These are phyloP conservation scores for Chlamydomonas schloesseri DNA, from an alignment of 139 green algal species.

Conservation along the genomic window DNA sequence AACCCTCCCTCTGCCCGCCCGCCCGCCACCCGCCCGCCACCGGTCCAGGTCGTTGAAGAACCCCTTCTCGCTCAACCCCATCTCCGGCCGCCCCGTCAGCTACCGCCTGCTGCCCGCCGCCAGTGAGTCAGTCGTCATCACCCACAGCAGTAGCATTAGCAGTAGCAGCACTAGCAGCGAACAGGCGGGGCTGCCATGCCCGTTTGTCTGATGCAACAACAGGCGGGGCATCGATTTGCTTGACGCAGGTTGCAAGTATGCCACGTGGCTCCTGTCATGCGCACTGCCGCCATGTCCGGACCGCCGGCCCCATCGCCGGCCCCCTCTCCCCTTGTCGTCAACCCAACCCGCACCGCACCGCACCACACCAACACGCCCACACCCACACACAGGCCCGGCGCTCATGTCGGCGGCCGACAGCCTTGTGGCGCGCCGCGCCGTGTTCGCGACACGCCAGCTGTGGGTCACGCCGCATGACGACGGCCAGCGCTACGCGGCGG, in stretches of 20 bases:
- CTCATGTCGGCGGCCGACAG: conserved; percentile 58
- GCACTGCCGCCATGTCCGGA: too few relatives aligned
- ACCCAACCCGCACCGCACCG: too few relatives aligned
- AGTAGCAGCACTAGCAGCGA: too few relatives aligned
- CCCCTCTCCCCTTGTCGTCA: too few relatives aligned
- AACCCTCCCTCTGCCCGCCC: too few relatives aligned
- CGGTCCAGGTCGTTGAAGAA: conserved; percentile 75
- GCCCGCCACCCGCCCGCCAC: conserved; percentile 24
- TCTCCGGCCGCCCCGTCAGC: conserved; percentile 70
- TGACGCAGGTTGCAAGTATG: too few relatives aligned
- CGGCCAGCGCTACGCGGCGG: conserved; percentile 77
- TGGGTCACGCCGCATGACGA: conserved; percentile 85
- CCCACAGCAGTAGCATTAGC: too few relatives aligned
- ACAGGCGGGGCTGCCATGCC: too few relatives aligned
- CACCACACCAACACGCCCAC: background rate
- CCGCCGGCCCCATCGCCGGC: too few relatives aligned
- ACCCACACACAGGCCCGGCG: conserved; percentile 43
- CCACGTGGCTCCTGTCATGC: too few relatives aligned
- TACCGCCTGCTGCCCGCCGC: conserved; percentile 81
- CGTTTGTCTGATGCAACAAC: too few relatives aligned
- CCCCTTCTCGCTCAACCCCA: conserved; percentile 61
- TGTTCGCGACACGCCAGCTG: conserved; percentile 84
- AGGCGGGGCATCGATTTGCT: too few relatives aligned
- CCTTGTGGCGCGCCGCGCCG: conserved; percentile 61
- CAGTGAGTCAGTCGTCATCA: conserved; percentile 6